A percentile compares a stretch with the other conserved stretches of the same genome.
These are phyloP conservation scores for Penicillium simplicissimum DNA, from an alignment of 495 filamentous ascomycete genomes.

Conservation along the genomic window DNA sequence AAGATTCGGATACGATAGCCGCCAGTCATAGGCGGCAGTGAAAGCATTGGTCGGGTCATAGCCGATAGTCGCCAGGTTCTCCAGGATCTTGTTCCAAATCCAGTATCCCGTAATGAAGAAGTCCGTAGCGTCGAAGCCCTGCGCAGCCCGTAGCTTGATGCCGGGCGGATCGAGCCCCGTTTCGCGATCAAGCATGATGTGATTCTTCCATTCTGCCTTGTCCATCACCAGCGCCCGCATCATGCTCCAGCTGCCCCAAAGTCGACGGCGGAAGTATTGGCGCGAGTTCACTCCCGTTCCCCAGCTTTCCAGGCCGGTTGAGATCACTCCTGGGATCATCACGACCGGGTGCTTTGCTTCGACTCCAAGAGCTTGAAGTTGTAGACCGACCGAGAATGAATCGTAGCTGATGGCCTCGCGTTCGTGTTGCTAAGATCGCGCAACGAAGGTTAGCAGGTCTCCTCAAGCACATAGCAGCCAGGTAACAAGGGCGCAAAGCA, in stretches of 20 bases:
- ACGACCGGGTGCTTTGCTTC: slow-evolving; percentile 84
- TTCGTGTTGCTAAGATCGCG: slow-evolving; percentile 64
- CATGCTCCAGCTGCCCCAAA: slow-evolving; percentile 99
- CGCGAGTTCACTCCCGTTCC: slow-evolving; percentile 78
- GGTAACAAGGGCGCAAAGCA: not conserved
- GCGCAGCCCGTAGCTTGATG: slow-evolving; percentile 90
- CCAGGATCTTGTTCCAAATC: slow-evolving; percentile 99
- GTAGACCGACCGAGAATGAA: slow-evolving; percentile 84
- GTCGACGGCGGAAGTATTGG: slow-evolving; percentile 86
- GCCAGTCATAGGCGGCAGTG: slow-evolving; percentile 96
- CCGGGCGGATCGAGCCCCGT: slow-evolving; percentile 91
- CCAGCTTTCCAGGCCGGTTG: slow-evolving; percentile 95
- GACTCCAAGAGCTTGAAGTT: slow-evolving; percentile 79
- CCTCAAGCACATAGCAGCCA: not conserved
- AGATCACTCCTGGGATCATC: slow-evolving; percentile 97
- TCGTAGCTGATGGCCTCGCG: slow-evolving; percentile 87
- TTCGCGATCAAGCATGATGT: slow-evolving; percentile 92
- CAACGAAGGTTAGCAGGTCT: slow-evolving; percentile 10
- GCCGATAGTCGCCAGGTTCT: slow-evolving; percentile 91
- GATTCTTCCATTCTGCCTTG: slow-evolving; percentile 90
- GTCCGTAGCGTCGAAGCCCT: slow-evolving; percentile 98
- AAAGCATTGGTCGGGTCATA: slow-evolving; percentile 97
- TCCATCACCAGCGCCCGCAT: slow-evolving; percentile 92
- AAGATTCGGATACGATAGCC: slow-evolving; percentile 87
- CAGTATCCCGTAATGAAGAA: slow-evolving; percentile 84